Base-by-base conservation (phyloP, 2,329 filamentous ascomycete species). In the Proliferodiscus dingleyae region DNA sequence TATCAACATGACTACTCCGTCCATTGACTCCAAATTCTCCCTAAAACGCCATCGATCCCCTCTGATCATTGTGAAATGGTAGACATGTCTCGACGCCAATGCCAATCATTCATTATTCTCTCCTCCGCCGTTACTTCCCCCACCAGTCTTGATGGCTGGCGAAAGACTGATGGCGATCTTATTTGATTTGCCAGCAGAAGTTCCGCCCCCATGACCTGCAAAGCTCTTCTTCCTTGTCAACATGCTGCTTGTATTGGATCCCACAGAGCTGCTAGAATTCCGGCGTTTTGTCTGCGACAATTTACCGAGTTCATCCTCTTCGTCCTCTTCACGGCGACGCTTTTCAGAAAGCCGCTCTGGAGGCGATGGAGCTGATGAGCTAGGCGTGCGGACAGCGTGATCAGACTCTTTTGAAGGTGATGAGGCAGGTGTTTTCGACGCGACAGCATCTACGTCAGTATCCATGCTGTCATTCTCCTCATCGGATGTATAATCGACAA, bases 401-500 rank as follows among this genome's bases (percentile, higher is more conserved):
- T 61, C 42, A 34, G 29, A 38, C 32, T 52, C 45, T 33, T 45
- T 62, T 33, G 38, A 46, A 24, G 51, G 41, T 23, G 52, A 43
- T n/a, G 47, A 45, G 10, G 53, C 57, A 5, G 60, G 50, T 10
- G 56, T 54, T 43, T 57, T 56, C 24, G 50, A 51, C n/a, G 51
- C 45, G 10, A 32, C 32, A 7, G 26, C 38, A 18, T 39, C 41
- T 49, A 62, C 51, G 59, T 73, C 55, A 58, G 73, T 63, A 46
- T 83, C 74, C 34, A 77, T 70, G 59, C 83, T 82, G 65, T 85
- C 81, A 10, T 77, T 80, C n/a, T 93, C 88, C 48, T 96, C 91
- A 56, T 96, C 90, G 29, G 94, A 94, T 0, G 84, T 81, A 62
- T 98, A 98, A 64, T 95, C 88, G 26, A 98, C 93, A 18, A 97